Evolutionary conservation across 495 filamentous ascomycete genomes (phyloP).

Genomic region (Aspergillus incahuasiensis): DNA sequence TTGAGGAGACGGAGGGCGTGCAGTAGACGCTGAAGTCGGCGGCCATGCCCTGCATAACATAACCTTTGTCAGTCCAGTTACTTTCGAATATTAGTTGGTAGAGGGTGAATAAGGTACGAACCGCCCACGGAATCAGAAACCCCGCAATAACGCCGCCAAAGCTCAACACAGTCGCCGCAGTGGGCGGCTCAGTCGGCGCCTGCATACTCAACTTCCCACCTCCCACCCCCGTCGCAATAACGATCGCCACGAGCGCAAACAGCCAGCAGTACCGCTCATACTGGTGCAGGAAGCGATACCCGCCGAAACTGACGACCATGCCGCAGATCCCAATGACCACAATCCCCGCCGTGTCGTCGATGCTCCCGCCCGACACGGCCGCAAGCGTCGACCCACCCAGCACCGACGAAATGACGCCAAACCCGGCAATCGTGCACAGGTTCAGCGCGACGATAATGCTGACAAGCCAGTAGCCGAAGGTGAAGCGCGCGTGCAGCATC

Average conservation of each 20-base stretch:
- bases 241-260: constrained; percentile 48
- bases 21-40: constrained; percentile 15
- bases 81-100: not conserved
- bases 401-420: constrained; percentile 10
- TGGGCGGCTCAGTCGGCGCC: constrained; percentile 18
- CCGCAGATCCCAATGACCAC: constrained; percentile 46
- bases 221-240: constrained; percentile 46
- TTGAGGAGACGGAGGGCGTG: constrained; percentile 6
- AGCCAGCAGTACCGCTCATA: constrained; percentile 56
- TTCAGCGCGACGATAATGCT: constrained; percentile 9
- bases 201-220: constrained; percentile 28
- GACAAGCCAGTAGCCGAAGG: constrained; percentile 44
- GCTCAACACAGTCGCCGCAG: constrained; percentile 19
- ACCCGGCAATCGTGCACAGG: constrained; percentile 12
- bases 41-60: too few species aligned
- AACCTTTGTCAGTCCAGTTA: too few species aligned
- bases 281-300: constrained; percentile 48
- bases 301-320: constrained; percentile 45
- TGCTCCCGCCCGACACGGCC: constrained; percentile 44
- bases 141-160: constrained; percentile 14
- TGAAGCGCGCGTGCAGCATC: constrained; percentile 52
- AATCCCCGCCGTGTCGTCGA: constrained; percentile 46
- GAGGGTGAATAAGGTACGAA: not conserved
- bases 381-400: constrained; percentile 45
- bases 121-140: constrained; percentile 13